Evolutionary conservation across 441 rosid genomes (phyloP), one percentile per base, ranked within the genome.

Genomic region (Viola pubescens): DNA sequence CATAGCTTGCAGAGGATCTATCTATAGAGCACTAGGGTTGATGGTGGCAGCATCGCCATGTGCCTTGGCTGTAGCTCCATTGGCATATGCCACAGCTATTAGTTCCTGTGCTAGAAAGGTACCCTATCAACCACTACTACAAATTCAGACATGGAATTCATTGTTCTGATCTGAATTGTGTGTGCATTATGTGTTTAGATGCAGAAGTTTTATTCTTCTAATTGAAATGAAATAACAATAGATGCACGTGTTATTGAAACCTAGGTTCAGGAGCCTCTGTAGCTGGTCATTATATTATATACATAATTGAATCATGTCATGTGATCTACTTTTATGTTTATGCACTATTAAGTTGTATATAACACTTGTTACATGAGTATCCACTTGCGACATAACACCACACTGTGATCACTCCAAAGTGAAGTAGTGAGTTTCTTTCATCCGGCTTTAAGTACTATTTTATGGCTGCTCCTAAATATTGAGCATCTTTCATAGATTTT

Each of bases 1-100:
- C 70, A 64, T 74, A 94, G 99, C 56, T 69, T 94, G 89, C 79
- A 86, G 97, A 81, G 99, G 96, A 74, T 94, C 97, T 51, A 64
- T 94, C 8, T 90, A 94, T 72, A 81, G 99, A 65, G 97, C 99
- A 59, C 70, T 88, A 69, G 97, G 96, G 61, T 89, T 94, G 60
- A 88, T 94, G 97, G 90, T 90, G 70, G 99, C 96, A 48, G 97
- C 97, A 61, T 90, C 99, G 26, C 97, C 95, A 9, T 94, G 99
- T 75, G 97, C 97, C 63, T 73, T 94, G 78, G 99, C 97, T 43
- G 97, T 94, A 39, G 99, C 97, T 82, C 97, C 97, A 4, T 77
- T 94, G 81, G 95, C 95, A 14, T 94, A 94, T 77, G 97, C 91
- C 56, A 90, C 82, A 70, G 96, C 99, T 63, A 81, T 94, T 61